Evolutionary conservation across 2,329 filamentous ascomycete species (phyloP).

Genomic region (Colletotrichum limetticola): DNA sequence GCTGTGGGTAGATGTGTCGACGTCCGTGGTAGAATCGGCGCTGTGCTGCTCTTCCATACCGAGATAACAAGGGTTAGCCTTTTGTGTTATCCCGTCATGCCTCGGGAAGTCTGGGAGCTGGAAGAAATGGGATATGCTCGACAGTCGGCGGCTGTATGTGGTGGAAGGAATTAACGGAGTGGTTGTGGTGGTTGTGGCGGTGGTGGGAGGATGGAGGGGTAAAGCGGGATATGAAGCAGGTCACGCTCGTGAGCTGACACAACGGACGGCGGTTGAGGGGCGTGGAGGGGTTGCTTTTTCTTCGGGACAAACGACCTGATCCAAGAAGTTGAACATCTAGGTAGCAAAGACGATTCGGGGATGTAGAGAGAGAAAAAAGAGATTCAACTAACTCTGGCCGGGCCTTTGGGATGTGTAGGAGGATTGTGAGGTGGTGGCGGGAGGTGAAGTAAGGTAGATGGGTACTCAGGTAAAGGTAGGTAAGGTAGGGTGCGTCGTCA

Average conservation of each 20-base stretch:
- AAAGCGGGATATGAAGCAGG: slow-evolving; percentile 32
- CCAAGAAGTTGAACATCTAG: slow-evolving; percentile 6
- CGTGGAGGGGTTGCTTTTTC: neutral
- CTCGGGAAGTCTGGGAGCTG: slow-evolving; percentile 40
- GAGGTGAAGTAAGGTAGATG: neutral
- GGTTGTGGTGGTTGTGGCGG: slow-evolving; percentile 16
- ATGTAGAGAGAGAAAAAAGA: neutral
- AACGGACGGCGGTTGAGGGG: neutral
- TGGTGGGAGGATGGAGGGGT: slow-evolving; percentile 32
- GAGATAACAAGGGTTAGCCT: slow-evolving; percentile 49
- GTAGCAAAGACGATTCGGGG: neutral
- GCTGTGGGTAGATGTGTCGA: slow-evolving; percentile 33
- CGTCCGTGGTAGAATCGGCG: slow-evolving; percentile 24
- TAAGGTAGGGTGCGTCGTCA: neutral
- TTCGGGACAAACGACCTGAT: slow-evolving; percentile 8
- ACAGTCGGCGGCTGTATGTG: slow-evolving; percentile 7
- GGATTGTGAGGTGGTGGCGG: neutral
- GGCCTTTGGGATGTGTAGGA: slow-evolving; percentile 15
- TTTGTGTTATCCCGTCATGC: slow-evolving; percentile 48
- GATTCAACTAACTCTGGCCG: slow-evolving; percentile 26
- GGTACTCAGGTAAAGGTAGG: neutral
- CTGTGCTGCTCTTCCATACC: slow-evolving; percentile 63
- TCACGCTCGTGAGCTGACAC: slow-evolving; percentile 19
- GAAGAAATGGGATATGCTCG: neutral
- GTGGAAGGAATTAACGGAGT: neutral